Base-by-base conservation (phyloP, 2,329 filamentous ascomycete genomes). In the Xylaria sp. region DNA sequence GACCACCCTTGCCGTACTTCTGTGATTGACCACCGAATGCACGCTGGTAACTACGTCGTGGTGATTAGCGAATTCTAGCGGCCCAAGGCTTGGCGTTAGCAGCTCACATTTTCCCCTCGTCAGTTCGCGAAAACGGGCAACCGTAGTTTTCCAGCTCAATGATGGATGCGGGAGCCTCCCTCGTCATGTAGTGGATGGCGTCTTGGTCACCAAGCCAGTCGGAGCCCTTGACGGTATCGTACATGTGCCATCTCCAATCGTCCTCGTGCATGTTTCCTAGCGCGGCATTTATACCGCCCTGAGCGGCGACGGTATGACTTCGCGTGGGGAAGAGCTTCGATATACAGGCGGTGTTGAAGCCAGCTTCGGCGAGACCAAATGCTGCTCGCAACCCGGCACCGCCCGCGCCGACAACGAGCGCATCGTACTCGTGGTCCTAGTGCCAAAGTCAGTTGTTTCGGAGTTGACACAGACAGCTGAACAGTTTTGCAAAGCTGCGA, bases 161-260 rank as follows among this genome's bases (percentile, higher is more conserved):
- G 75, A 98, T 94, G 75, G 92, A 95, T 69, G 91, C 90, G 40
- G 94, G 94, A 70, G 94, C 94, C 84, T 98, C 94, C 78, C 94
- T 89, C 78, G 94, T 98, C 94, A 98, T 98, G 86, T 98, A 98
- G 84, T 98, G 94, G 79, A 98, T 98, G 73, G 94, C 94, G 81
- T 98, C 94, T 84, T 98, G 94, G 82, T 98, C 94, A 82, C 94
- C 94, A 60, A 98, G 89, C 94, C 94, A 98, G 86, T 98, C 94
- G 74, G 93, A 97, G 74, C 94, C 94, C 87, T 98, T 98, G 80
- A 98, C 94, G 51, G 94, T 98, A 82, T 98, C 94, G 86, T 98
- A 98, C 94, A 98, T 98, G 85, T 98, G 94, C 94, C 94, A 98
- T 86, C 94, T 91, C 94, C 94, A 98, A 85, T 98, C 94, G 79